Conservation (phyloP, 257 asterid species). For the Rubia yunnanensis region DNA sequence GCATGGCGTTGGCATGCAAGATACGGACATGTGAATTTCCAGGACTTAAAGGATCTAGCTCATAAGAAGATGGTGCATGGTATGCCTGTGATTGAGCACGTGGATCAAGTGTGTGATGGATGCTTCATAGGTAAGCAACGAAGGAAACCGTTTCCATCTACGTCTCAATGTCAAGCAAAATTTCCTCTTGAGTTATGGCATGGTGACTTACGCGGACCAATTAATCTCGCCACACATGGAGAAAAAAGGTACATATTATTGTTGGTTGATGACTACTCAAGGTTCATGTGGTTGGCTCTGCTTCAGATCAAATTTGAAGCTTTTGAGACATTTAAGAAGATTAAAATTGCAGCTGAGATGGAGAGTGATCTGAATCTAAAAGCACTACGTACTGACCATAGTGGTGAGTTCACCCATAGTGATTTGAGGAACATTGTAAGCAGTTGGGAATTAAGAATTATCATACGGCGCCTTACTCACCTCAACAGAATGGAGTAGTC, state of each 20-base stretch:
- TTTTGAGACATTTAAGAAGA: not conserved
- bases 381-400: not conserved
- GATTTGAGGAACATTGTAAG: not conserved
- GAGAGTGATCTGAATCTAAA: not conserved
- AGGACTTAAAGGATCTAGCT: not conserved
- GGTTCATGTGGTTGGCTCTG: not conserved
- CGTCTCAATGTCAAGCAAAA: not conserved
- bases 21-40: not conserved
- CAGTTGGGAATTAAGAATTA: not conserved
- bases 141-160: not conserved
- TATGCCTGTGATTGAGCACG: not conserved
- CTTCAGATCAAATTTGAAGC: not conserved
- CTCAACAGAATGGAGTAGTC: not conserved
- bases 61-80: not conserved
- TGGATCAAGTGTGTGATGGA: not conserved
- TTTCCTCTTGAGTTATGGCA: not conserved
- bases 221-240: not conserved
- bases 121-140: constrained; percentile 1
- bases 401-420: not conserved
- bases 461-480: not conserved
- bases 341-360: not conserved
- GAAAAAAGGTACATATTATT: no score
- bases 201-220: not conserved
- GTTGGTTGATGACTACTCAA: not conserved
- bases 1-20: not conserved